A percentile compares a stretch with the other conserved stretches of the same genome.
Conservation (phyloP, 1,284 basidiomycete genomes). For the Tilletia indica region DNA sequence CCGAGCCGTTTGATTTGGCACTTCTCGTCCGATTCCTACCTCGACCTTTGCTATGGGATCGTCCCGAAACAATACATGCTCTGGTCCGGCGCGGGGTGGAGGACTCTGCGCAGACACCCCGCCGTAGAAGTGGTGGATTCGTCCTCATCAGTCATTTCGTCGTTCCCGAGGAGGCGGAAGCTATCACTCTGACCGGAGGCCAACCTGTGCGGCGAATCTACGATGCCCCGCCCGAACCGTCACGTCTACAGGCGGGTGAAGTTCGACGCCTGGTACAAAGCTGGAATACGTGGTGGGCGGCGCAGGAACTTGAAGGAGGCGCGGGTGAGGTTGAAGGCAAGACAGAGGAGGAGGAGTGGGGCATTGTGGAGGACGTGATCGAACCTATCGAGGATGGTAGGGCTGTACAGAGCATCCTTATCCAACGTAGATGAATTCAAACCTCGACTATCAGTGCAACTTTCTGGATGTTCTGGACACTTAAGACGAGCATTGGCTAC, state of each 20-base stretch:
- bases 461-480: too few relatives aligned
- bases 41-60: slow-evolving; percentile 9
- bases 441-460: too few relatives aligned
- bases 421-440: slow-evolving; percentile 2
- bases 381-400: slow-evolving; percentile 20
- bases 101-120: not conserved
- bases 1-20: slow-evolving; percentile 9
- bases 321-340: not conserved
- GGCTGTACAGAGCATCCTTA: slow-evolving; percentile 10
- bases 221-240: not conserved
- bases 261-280: not conserved
- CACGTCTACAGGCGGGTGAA: slow-evolving; percentile 3
- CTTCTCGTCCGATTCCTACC: slow-evolving; percentile 18
- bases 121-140: not conserved
- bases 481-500: too few relatives aligned
- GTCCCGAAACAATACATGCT: not conserved
- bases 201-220: not conserved
- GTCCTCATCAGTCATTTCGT: slow-evolving; percentile 18
- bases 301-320: not conserved
- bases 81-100: not conserved
- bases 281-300: not conserved
- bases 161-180: not conserved
- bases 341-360: slow-evolving; percentile 9
- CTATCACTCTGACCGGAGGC: not conserved
- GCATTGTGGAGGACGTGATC: slow-evolving; percentile 11